These are phyloP conservation scores for Pterocarpus santalinus DNA, from an alignment of 306 rosid genomes.

Conservation along the genomic window DNA sequence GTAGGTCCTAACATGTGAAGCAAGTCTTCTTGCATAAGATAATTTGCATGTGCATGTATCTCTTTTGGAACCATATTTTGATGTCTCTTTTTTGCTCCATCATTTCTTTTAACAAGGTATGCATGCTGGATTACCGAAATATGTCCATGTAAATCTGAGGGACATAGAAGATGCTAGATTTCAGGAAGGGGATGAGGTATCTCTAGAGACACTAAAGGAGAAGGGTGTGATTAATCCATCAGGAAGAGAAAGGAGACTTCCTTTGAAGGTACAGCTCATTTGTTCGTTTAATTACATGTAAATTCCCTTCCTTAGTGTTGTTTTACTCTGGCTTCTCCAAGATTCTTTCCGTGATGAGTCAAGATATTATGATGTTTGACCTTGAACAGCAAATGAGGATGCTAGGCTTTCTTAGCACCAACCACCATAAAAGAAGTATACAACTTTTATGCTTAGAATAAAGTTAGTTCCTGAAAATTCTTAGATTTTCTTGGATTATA, in stretches of 20 bases:
- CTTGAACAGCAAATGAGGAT: conserved; percentile 20
- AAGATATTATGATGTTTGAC: conserved; percentile 11
- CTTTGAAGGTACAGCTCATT: conserved; percentile 75
- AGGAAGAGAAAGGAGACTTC: conserved; percentile 91
- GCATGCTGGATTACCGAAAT: conserved; percentile 88
- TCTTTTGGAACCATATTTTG: conserved; percentile 23
- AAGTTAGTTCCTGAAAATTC: conserved; percentile 31
- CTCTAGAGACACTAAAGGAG: conserved; percentile 77
- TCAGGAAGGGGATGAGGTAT: conserved; percentile 91
- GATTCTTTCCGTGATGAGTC: conserved; percentile 9
- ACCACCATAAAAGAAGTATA: background rate
- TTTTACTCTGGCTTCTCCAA: conserved; percentile 33
- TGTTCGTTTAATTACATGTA: conserved; percentile 27
- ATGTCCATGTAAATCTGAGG: conserved; percentile 86
- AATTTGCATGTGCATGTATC: conserved; percentile 11
- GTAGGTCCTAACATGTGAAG: background rate
- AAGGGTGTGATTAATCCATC: conserved; percentile 92
- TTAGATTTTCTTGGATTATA: background rate
- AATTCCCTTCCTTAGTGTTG: conserved; percentile 8
- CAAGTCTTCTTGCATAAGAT: background rate
- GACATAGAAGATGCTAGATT: conserved; percentile 87
- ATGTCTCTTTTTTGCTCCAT: conserved; percentile 18
- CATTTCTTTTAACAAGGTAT: conserved; percentile 63
- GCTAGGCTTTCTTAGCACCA: conserved; percentile 24
- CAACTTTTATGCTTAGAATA: conserved; percentile 13